Evolutionary conservation across 1,139 yeast genomes (phyloP).

Genomic region (Candida sp.): DNA sequence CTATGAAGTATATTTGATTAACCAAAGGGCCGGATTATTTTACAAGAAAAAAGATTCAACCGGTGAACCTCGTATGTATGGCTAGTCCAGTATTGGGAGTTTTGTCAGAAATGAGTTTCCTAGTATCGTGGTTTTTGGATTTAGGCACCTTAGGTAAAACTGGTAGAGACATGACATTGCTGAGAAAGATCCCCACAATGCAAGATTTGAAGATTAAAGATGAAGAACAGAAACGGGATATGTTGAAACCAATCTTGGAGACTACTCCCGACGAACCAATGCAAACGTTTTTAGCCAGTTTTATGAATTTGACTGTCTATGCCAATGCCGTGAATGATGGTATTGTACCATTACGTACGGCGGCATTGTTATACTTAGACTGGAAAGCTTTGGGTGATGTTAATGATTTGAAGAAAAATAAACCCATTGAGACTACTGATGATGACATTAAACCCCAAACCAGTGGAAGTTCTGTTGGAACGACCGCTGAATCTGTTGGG

Average conservation of each 20-base stretch:
- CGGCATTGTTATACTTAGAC: slow-evolving; percentile 50
- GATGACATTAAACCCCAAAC: slow-evolving; percentile 6
- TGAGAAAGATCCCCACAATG: slow-evolving; percentile 20
- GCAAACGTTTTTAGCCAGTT: slow-evolving; percentile 57
- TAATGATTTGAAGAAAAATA: slow-evolving; percentile 18
- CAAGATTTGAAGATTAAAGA: slow-evolving; percentile 10
- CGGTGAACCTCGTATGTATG: slow-evolving; percentile 73
- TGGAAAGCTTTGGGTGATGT: slow-evolving; percentile 41
- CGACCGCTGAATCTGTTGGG: slow-evolving; percentile 7
- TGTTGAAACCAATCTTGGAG: slow-evolving; percentile 61
- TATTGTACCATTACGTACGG: slow-evolving; percentile 77
- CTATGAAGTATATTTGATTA: slow-evolving; percentile 71
- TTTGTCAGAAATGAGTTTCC: slow-evolving; percentile 78
- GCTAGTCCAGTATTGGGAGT: slow-evolving; percentile 91
- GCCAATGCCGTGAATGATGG: slow-evolving; percentile 91
- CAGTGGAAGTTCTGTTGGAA: slow-evolving; percentile 8
- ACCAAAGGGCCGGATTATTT: slow-evolving; percentile 57
- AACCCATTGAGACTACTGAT: slow-evolving; percentile 9
- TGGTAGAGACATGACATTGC: slow-evolving; percentile 83
- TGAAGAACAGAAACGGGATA: slow-evolving; percentile 10
- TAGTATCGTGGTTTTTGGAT: slow-evolving; percentile 77
- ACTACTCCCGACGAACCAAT: slow-evolving; percentile 79
- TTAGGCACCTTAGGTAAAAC: slow-evolving; percentile 90
- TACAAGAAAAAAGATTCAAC: slow-evolving; percentile 42
- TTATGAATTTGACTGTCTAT: slow-evolving; percentile 67